phyloP scores from a whole-genome alignment of 768 basidiomycete genomes.

The Termitomyces sp. region DNA sequence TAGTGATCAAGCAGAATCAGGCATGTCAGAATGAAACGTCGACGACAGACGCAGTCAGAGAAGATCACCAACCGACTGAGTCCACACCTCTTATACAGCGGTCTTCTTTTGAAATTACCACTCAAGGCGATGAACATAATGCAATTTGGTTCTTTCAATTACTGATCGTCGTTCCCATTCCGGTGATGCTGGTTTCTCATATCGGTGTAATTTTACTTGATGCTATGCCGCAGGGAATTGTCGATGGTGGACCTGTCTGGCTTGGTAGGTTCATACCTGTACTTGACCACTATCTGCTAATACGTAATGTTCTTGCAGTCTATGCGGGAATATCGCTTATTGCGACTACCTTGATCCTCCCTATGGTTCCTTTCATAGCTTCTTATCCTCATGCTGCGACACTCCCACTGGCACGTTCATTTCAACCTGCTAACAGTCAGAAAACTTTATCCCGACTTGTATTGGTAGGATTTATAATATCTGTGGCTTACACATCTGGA shows the following conservation, averaged over 20 bases:
- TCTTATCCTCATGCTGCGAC: conserved; percentile 4
- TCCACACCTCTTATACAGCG: conserved; percentile 46
- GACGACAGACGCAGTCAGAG: conserved; percentile 22
- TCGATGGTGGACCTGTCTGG: conserved; percentile 51
- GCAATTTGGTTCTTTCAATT: conserved; percentile 56
- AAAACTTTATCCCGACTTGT: conserved; percentile 14
- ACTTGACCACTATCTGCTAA: not conserved
- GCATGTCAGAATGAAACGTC: conserved; percentile 7
- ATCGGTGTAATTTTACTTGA: conserved; percentile 39
- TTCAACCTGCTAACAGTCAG: conserved; percentile 1
- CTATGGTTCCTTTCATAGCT: conserved; percentile 54
- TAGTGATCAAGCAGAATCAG: not conserved
- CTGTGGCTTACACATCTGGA: conserved; percentile 32
- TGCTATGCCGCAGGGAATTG: conserved; percentile 50
- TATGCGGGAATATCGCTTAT: conserved; percentile 41
- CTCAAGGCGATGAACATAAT: conserved; percentile 14
- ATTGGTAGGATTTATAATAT: conserved; percentile 27
- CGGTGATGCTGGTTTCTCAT: conserved; percentile 48
- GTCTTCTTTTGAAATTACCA: not conserved
- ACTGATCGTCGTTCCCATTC: conserved; percentile 45
- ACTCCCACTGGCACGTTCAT: not conserved
- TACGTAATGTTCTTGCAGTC: conserved; percentile 28
- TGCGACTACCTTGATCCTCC: conserved; percentile 46
- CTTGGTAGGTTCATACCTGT: conserved; percentile 33
- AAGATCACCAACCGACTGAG: conserved; percentile 35